Base-by-base conservation (phyloP, 495 filamentous ascomycete species). In the Penicillium goetzii region DNA sequence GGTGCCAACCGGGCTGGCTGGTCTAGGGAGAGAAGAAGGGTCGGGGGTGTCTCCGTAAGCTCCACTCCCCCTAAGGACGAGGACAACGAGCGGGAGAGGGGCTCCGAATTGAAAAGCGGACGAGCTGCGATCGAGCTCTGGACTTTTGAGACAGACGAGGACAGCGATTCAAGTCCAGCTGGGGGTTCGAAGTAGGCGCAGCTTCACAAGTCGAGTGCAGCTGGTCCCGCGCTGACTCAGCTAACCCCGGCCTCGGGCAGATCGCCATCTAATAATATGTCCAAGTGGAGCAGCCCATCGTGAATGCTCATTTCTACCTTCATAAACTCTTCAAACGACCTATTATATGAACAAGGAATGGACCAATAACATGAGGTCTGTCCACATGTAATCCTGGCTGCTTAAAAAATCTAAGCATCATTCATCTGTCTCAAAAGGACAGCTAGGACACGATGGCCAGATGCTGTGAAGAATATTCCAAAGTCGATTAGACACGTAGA, bases 211-310 rank as follows among this genome's bases (percentile, higher is more conserved):
- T 49, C 51, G 51, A 54, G 36, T 28, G 54, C 28, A 58, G 54
- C 66, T 62, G 55, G 52, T 41, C 59, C 64, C 60, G 60, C 52
- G 65, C 65, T 67, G 65, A 67, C 34, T 67, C 60, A 67, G 65
- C 65, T 19, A 49, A 55, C 59, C 57, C 60, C 60, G 36, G 64
- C 14, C 47, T 47, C 32, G 41, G 9, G 56, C 23, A 19, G 32
- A 28, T 51, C 43, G 21, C 47, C 25, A 28, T 30, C 14, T 14
- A 51, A 28, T 23, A n/a, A n/a, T 43, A 14, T 5, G 19, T 12
- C 4, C 10, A 11, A 25, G 43, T 25, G 43, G 43, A 47, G 43
- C 19, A 9, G 36, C 36, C 1, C 15, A 41, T 41, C 15, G n/a
- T n/a, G n/a, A n/a, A 41, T 17, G 38, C 38, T 41, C 14, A 41